Percentiles rank a stretch among this genome's conserved stretches.
These are phyloP conservation scores for Wilcoxina mikolae DNA, from an alignment of 495 filamentous ascomycete genomes.

Conservation along the genomic window DNA sequence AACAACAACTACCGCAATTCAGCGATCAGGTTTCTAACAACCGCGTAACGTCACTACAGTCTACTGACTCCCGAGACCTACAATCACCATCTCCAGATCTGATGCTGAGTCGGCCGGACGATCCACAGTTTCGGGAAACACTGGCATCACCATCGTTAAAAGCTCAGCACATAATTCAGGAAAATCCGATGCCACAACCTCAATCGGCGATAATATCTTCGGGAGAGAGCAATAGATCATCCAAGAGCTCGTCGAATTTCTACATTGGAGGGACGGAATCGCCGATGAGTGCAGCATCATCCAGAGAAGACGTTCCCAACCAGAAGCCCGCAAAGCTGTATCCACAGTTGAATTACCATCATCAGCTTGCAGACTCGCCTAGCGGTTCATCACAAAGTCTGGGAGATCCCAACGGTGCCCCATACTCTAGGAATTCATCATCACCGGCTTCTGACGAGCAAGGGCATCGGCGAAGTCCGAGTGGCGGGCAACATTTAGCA, in stretches of 20 bases:
- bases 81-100: constrained; percentile 23
- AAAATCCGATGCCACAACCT: constrained; percentile 31
- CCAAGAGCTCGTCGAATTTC: constrained; percentile 14
- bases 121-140: constrained; percentile 20
- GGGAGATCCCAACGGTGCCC: constrained; percentile 5
- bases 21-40: constrained; percentile 4
- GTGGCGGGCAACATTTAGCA: constrained; percentile 3
- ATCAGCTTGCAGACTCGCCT: constrained; percentile 28
- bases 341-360: constrained; percentile 43
- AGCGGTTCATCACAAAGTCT: background rate
- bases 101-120: constrained; percentile 14
- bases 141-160: constrained; percentile 20
- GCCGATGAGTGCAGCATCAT: constrained; percentile 18
- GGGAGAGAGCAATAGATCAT: constrained; percentile 30
- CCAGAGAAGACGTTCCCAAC: background rate
- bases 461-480: constrained; percentile 1
- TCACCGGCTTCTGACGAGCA: constrained; percentile 19
- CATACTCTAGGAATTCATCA: constrained; percentile 17
- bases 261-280: constrained; percentile 13
- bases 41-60: constrained; percentile 24
- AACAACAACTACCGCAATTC: constrained; percentile 23
- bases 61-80: constrained; percentile 22
- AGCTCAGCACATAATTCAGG: constrained; percentile 29
- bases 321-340: constrained; percentile 11
- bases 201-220: constrained; percentile 35